Evolutionary conservation across 2,329 filamentous ascomycete genomes (phyloP), one percentile per base, ranked within the genome.

Genomic region (Colletotrichum agaves): DNA sequence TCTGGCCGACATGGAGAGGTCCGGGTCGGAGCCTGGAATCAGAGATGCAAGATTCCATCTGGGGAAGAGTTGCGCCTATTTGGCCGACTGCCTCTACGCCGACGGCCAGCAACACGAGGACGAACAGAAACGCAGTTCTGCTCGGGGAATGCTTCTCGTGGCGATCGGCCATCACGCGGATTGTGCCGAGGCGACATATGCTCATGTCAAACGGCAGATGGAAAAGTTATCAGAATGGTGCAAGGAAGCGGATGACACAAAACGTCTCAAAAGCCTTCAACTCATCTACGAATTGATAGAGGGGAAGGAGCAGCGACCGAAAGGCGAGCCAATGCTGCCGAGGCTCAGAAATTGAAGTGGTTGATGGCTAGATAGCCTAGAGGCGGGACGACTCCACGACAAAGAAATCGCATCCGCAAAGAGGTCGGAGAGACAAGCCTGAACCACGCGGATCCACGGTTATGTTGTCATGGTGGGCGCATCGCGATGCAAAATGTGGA

Each of bases 151-250:
- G 15, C 21, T 67, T 13, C 11, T 59, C 2, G 13, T 50, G 2
- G 31, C 52, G 2, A 58, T 67, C 12, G 15, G n/a, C 19, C 46
- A 19, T 23, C 31, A 67, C n/a, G 61, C 41, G 21, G 47, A 64
- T 5, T 17, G 39, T 15, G 17, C 52, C 4, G 17, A 41, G 60
- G 64, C 3, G 3, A 67, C 61, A 6, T 11, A 17, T 21, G 39
- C 64, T 2, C 23, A 67, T 4, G 55, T 33, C 3, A 53, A 64
- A 12, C 49, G 62, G 2, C 66, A 67, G 8, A 61, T 56, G 43
- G 33, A n/a, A 17, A 65, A 67, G 43, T 7, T 69, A 7, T 19
- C 23, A 17, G n/a, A 27, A 13, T 69, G 66, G 66, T 69, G 66
- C 35, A 5, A 39, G 5, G 62, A 67, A 12, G 62, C 55, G 1